Evolutionary conservation across 805 yeast genomes (phyloP), one percentile per base, ranked within the genome.

Genomic region (Blastobotrys americana): DNA sequence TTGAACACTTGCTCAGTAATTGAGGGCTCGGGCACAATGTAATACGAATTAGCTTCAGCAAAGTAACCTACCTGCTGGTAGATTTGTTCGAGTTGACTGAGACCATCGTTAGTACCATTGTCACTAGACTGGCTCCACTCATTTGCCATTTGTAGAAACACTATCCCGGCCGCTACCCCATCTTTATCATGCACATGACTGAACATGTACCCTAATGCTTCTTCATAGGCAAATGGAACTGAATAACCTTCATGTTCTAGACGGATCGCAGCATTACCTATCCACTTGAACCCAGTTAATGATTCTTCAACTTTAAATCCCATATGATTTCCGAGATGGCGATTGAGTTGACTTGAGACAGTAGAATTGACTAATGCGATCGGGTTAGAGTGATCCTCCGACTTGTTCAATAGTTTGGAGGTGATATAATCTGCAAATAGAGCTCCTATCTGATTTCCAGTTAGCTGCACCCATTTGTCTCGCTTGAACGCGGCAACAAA

Each of bases 231-330:
- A 67, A 90, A 88, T 0, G 96, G 95, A 1, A 89, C 95, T 3
- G 43, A 50, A 55, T 58, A 77, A 0, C 95, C 95, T 37, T 74
- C 60, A 0, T 58, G 49, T 51, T 83, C 87, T 40, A 85, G 67
- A 5, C 80, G 84, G 28, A 82, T 77, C 2, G 96, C 93, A 51
- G 78, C 76, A 59, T 90, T 90, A 3, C 97, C 98, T 31, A 90
- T 82, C 98, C 98, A 90, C 65, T 90, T 90, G 70, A 90, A 90
- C 1, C 98, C 98, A 0, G 97, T 90, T 45, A 90, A 70, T 0
- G 97, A 90, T 50, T 93, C 97, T 35, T 68, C 72, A 62, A 73
- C 84, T 38, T 75, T 68, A 58, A 82, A 81, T 0, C 82, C 81
- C 38, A 76, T 70, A 3, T 56, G 58, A 3, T 70, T 61, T 0